Evolutionary conservation across 495 filamentous ascomycete genomes (phyloP).

Genomic region (Filosporella fistucella): DNA sequence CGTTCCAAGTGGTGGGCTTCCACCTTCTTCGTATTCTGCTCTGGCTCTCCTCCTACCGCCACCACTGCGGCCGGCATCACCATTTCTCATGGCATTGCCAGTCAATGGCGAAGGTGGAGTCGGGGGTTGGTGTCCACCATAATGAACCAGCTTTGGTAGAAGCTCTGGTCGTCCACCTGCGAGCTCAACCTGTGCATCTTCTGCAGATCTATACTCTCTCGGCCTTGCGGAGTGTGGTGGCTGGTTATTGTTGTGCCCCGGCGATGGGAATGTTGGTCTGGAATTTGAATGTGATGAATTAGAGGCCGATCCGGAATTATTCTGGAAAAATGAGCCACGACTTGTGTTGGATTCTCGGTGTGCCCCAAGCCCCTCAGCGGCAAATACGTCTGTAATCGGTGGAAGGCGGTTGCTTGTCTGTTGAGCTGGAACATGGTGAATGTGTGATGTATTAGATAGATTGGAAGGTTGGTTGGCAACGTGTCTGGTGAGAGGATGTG

Average conservation of each 20-base stretch:
- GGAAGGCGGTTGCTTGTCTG: constrained; percentile 92
- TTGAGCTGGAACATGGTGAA: constrained; percentile 83
- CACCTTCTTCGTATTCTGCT: constrained; percentile 87
- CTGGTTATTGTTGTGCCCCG: constrained; percentile 52
- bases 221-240: constrained; percentile 51
- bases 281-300: constrained; percentile 70
- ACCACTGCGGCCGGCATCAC: constrained; percentile 34
- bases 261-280: constrained; percentile 70
- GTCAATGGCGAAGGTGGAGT: constrained; percentile 82
- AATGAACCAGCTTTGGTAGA: constrained; percentile 89
- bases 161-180: constrained; percentile 89
- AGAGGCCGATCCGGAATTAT: constrained; percentile 31
- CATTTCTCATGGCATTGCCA: constrained; percentile 22
- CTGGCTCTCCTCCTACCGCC: constrained; percentile 67
- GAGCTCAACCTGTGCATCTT: constrained; percentile 87
- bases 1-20: constrained; percentile 67
- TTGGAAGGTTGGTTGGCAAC: constrained; percentile 81
- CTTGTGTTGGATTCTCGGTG: constrained; percentile 30
- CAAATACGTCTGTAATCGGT: constrained; percentile 92
- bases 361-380: constrained; percentile 70
- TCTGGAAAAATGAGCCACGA: constrained; percentile 26
- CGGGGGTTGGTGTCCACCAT: constrained; percentile 83
- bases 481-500: constrained; percentile 77
- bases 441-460: constrained; percentile 81
- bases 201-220: constrained; percentile 90